Base-by-base conservation (phyloP, 495 filamentous ascomycete species). In the Saxophila tyrrhenica region DNA sequence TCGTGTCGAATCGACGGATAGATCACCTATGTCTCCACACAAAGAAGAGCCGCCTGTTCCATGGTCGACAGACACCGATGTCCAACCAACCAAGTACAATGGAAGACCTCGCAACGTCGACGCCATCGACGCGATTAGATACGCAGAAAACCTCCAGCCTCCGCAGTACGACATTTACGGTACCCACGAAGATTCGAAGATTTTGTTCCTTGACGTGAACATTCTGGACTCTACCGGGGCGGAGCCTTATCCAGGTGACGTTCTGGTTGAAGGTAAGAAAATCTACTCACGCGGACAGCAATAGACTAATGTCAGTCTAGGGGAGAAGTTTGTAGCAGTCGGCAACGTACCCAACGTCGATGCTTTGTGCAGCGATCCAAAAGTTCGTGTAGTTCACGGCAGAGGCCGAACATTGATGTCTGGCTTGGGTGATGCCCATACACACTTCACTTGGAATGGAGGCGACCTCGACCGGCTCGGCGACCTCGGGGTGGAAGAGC, bases 401-500 rank as follows among this genome's bases (percentile, higher is more conserved):
- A 59, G 58, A 25, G 72, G 72, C 13, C 56, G 68, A 23, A 76
- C 72, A 1, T 49, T 78, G 41, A 76, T 78, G 69, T 68, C 68
- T 15, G 75, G 75, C 2, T 61, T 76, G 7, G 69, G 70, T 0
- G 75, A 78, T 54, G 65, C 72, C 2, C 75, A 78, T 51, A 75
- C 75, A 0, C 74, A 76, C 50, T 66, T 76, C 29, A 73, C 67
- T 32, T 78, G 73, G 74, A 76, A 78, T 51, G 67, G 66, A 1
- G 68, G 67, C 17, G 64, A 69, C 25, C 55, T 73, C 1, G 67
- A 63, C 17, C 58, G 53, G 1, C 60, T 75, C 1, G 70, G 66
- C 25, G 65, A 66, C 0, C 50, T 77, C 10, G 67, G 64, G 3
- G 62, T 76, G 0, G 74, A 77, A 53, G 73, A 77, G 56, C 74